Percentiles rank a stretch among this genome's conserved stretches.
Conservation (phyloP, 1,284 basidiomycete genomes). For the Sphagnurus paluster region DNA sequence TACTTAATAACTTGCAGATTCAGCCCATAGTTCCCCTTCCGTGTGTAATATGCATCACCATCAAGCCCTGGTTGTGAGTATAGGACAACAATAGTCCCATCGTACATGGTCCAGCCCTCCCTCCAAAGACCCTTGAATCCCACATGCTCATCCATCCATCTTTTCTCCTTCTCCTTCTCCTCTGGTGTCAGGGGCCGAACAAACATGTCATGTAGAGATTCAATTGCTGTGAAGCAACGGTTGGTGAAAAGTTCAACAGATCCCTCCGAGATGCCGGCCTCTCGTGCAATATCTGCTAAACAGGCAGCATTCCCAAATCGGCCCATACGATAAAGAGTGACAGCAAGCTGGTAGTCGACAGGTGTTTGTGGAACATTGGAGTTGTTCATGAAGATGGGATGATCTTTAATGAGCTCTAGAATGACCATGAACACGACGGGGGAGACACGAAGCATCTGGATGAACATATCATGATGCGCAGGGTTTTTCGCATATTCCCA, state of each 20-base stretch:
- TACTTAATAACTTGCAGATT: conserved; percentile 1
- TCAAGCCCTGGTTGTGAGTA: conserved; percentile 24
- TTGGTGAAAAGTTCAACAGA: conserved; percentile 31
- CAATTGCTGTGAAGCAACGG: conserved; percentile 30
- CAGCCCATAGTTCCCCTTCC: conserved; percentile 29
- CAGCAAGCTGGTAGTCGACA: conserved; percentile 36
- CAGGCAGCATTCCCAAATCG: conserved; percentile 31
- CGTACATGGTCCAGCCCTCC: conserved; percentile 29
- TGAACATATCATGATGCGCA: conserved; percentile 28
- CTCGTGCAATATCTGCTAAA: conserved; percentile 28
- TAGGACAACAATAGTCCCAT: conserved; percentile 29
- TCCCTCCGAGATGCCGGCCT: conserved; percentile 30
- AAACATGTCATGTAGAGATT: conserved; percentile 30
- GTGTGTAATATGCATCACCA: conserved; percentile 30
- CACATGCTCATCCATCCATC: conserved; percentile 29
- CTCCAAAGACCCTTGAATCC: conserved; percentile 26
- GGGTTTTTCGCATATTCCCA: conserved; percentile 32
- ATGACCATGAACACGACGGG: conserved; percentile 31
- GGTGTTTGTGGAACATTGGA: conserved; percentile 32
- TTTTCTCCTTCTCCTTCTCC: conserved; percentile 38
- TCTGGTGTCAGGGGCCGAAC: conserved; percentile 28
- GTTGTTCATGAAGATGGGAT: conserved; percentile 28
- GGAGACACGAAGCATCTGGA: conserved; percentile 33
- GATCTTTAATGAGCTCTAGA: conserved; percentile 19
- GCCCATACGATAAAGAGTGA: conserved; percentile 31